A percentile compares a stretch with the other conserved stretches of the same genome.
These are phyloP conservation scores for Scutellaria barbata DNA, from an alignment of 257 asterid species.

Conservation along the genomic window DNA sequence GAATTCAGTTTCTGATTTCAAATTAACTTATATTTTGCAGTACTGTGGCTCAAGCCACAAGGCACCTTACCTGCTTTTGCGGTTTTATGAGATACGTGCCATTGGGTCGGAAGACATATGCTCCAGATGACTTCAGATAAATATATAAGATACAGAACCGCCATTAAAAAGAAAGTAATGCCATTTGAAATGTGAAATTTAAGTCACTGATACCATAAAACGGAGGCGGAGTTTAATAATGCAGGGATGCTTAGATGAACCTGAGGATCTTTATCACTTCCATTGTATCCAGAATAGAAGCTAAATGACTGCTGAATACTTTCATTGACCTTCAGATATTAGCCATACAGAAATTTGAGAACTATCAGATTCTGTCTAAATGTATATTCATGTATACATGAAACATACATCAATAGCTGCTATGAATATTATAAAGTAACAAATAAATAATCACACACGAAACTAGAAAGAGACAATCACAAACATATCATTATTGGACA, in stretches of 20 bases:
- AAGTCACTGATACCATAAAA: constrained; percentile 10
- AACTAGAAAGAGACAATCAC: constrained; percentile 1
- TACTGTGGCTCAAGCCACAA: constrained; percentile 5
- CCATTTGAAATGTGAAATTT: not conserved
- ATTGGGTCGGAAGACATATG: constrained; percentile 75
- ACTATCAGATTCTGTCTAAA: constrained; percentile 18
- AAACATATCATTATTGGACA: constrained; percentile 7
- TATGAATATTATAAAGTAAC: not conserved
- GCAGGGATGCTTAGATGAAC: constrained; percentile 39
- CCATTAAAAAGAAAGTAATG: constrained; percentile 7
- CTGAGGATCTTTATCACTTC: constrained; percentile 61
- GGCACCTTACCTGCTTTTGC: constrained; percentile 48
- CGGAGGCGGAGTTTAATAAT: constrained; percentile 16
- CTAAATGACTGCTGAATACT: constrained; percentile 66
- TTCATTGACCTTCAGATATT: constrained; percentile 50
- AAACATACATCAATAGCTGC: constrained; percentile 10
- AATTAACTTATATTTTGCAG: constrained; percentile 3
- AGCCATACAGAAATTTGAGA: constrained; percentile 28
- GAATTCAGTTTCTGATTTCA: constrained; percentile 28
- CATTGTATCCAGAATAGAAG: constrained; percentile 64
- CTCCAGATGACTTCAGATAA: constrained; percentile 71
- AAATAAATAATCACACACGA: not conserved
- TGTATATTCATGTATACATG: constrained; percentile 4
- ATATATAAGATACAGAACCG: constrained; percentile 6
- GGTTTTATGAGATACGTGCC: constrained; percentile 53